These are phyloP conservation scores for Geotrichum australiense DNA, from an alignment of 1,139 yeast species.

Conservation along the genomic window DNA sequence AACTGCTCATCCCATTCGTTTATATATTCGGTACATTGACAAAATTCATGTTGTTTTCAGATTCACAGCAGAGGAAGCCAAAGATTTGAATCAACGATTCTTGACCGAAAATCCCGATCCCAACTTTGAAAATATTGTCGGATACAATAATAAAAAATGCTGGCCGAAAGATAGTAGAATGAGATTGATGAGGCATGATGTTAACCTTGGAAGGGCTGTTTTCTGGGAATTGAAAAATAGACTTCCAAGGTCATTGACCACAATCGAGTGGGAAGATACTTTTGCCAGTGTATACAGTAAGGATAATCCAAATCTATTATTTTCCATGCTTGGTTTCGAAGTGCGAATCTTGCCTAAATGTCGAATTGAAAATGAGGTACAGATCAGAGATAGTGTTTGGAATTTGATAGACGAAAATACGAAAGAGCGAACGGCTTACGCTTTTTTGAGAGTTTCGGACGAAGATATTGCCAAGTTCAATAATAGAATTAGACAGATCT, in stretches of 20 bases:
- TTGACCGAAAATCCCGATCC: slow-evolving; percentile 87
- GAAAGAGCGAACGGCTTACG: slow-evolving; percentile 85
- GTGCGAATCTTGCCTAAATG: slow-evolving; percentile 75
- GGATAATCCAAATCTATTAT: slow-evolving; percentile 82
- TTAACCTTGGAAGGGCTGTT: slow-evolving; percentile 82
- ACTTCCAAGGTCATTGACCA: slow-evolving; percentile 66
- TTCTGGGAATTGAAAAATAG: slow-evolving; percentile 86
- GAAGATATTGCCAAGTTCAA: slow-evolving; percentile 75
- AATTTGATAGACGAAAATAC: slow-evolving; percentile 65
- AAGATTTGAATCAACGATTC: slow-evolving; percentile 67
- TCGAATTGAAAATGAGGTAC: slow-evolving; percentile 41
- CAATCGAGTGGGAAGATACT: slow-evolving; percentile 74
- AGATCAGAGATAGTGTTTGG: slow-evolving; percentile 80
- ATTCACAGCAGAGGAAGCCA: slow-evolving; percentile 65
- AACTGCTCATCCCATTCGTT: slow-evolving; percentile 61
- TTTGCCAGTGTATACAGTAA: slow-evolving; percentile 82
- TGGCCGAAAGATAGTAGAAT: slow-evolving; percentile 94
- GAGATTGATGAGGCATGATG: slow-evolving; percentile 88
- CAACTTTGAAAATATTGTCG: slow-evolving; percentile 76
- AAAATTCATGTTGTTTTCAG: slow-evolving; percentile 73
- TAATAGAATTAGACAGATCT: slow-evolving; percentile 77
- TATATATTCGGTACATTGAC: slow-evolving; percentile 80
- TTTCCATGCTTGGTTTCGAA: slow-evolving; percentile 94
- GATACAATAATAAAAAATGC: slow-evolving; percentile 81
- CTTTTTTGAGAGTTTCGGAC: slow-evolving; percentile 75